Evolutionary conservation across 768 basidiomycete species (phyloP).

Genomic region (Gautieria morchelliformis): DNA sequence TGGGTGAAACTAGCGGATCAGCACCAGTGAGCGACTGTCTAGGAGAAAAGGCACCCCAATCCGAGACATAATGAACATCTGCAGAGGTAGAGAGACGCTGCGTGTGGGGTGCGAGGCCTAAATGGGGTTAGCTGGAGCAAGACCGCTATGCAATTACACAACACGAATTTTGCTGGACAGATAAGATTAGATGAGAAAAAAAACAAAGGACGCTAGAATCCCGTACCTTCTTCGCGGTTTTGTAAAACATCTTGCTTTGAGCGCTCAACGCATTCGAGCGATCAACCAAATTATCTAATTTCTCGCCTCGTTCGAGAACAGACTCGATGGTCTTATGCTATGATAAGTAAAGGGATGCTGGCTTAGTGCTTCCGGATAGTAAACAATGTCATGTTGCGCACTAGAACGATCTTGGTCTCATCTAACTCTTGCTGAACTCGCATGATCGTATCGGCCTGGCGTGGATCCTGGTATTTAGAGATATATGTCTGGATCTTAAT

Average conservation of each 20-base stretch:
- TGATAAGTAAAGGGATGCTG: background rate
- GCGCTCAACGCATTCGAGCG: constrained; percentile 80
- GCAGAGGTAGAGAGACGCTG: no score
- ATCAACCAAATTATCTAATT: constrained; percentile 91
- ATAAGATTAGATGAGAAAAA: constrained; percentile 9
- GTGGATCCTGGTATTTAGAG: constrained; percentile 92
- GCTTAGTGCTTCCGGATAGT: background rate
- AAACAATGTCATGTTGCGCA: constrained; percentile 29
- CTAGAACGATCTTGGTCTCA: constrained; percentile 97
- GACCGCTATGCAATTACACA: constrained; percentile 50
- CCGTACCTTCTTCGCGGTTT: constrained; percentile 95
- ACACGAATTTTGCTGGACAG: constrained; percentile 84
- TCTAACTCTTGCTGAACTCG: constrained; percentile 95
- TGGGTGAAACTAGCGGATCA: background rate
- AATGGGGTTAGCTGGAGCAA: background rate
- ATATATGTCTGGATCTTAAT: constrained; percentile 61
- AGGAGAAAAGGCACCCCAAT: background rate
- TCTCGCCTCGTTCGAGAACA: constrained; percentile 92
- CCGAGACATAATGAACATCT: no score
- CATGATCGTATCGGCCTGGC: constrained; percentile 97
- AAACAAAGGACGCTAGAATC: no score
- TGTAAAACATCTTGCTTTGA: constrained; percentile 98
- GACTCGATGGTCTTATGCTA: constrained; percentile 99
- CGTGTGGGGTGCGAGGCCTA: background rate
- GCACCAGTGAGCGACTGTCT: background rate